Conservation (phyloP, 202 grass and related monocot genomes). For the Saccharum hybrid region DNA sequence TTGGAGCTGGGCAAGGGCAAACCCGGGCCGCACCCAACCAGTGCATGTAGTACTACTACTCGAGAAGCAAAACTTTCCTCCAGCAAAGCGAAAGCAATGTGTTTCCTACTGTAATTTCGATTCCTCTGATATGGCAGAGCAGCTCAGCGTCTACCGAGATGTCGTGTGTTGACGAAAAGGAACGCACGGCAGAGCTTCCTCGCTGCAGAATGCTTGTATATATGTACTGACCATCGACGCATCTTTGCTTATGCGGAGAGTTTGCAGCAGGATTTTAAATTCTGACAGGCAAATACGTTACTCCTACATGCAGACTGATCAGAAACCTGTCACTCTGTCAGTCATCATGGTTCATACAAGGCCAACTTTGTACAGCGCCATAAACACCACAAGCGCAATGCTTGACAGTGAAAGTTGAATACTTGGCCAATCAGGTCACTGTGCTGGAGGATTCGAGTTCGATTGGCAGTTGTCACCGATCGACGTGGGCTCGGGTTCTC, state of each 20-base stretch:
- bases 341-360: neutral
- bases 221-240: neutral
- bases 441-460: neutral
- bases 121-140: neutral
- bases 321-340: neutral
- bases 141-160: neutral
- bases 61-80: neutral
- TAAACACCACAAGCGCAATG: neutral
- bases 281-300: neutral
- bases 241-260: neutral
- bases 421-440: neutral
- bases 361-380: neutral
- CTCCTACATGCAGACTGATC: neutral
- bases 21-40: neutral
- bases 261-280: neutral
- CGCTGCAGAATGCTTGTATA: neutral
- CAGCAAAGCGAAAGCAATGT: conserved; percentile 10
- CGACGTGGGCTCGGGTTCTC: neutral
- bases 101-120: neutral
- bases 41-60: neutral
- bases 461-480: neutral
- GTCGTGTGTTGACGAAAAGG: neutral
- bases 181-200: neutral
- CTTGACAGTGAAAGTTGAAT: neutral
- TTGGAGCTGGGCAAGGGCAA: neutral